phyloP scores from a whole-genome alignment of 345 rosid species.

The Carallia brachiata region DNA sequence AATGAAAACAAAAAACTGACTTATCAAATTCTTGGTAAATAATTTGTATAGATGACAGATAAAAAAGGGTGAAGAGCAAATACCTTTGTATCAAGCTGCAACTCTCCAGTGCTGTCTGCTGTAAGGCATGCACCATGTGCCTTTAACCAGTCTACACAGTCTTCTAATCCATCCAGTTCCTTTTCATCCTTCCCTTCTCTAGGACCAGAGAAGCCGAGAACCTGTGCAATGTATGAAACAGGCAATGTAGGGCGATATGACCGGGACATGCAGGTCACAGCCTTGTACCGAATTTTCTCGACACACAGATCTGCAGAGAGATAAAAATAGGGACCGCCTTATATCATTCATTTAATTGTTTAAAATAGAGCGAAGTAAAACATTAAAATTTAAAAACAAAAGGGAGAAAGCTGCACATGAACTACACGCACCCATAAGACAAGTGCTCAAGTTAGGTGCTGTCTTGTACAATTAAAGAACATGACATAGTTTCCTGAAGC shows the following conservation, averaged over 20 bases:
- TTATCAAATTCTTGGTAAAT: not conserved
- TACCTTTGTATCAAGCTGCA: conserved; percentile 87
- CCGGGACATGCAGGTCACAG: conserved; percentile 78
- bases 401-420: not conserved
- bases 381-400: not conserved
- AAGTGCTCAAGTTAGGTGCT: conserved; percentile 85
- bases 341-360: not conserved
- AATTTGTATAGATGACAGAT: not conserved
- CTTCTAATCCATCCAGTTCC: conserved; percentile 57
- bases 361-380: not conserved
- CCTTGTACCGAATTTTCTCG: conserved; percentile 92
- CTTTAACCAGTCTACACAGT: conserved; percentile 86
- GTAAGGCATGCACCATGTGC: conserved; percentile 74
- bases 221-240: conserved; percentile 65
- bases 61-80: not conserved
- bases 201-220: conserved; percentile 60
- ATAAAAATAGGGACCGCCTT: not conserved
- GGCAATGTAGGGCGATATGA: conserved; percentile 91
- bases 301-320: conserved; percentile 71
- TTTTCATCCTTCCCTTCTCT: conserved; percentile 55
- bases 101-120: conserved; percentile 60
- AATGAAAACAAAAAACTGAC: not conserved
- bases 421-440: conserved; percentile 77
- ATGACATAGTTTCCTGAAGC: conserved; percentile 81
- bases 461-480: conserved; percentile 82